These are phyloP conservation scores for Rubus parviflorus DNA, from an alignment of 306 rosid species.

Conservation along the genomic window DNA sequence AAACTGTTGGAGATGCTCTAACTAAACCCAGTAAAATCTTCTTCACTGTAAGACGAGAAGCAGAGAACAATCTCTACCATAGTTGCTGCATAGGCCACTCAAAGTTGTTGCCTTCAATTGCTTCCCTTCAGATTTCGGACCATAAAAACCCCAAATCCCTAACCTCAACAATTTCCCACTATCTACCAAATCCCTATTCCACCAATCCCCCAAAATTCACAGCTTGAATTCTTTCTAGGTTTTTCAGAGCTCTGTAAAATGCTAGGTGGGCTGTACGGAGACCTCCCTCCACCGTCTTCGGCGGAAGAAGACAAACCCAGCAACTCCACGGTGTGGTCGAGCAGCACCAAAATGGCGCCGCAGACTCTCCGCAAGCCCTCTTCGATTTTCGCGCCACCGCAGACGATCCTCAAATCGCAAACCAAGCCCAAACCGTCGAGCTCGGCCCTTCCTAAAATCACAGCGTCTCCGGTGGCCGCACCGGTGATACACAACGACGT, in stretches of 20 bases:
- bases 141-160: background rate
- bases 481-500: conserved; percentile 32
- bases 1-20: no score
- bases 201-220: background rate
- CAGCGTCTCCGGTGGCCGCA: conserved; percentile 9
- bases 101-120: no score
- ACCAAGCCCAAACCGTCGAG: conserved; percentile 48
- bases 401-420: conserved; percentile 57
- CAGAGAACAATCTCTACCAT: no score
- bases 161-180: no score
- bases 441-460: conserved; percentile 24
- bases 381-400: conserved; percentile 68
- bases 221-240: background rate
- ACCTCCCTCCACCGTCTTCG: conserved; percentile 95
- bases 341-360: conserved; percentile 96
- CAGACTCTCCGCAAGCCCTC: conserved; percentile 86
- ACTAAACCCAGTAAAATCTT: no score
- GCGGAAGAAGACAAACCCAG: conserved; percentile 85
- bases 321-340: conserved; percentile 83
- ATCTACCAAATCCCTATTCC: no score
- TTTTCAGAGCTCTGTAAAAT: conserved; percentile 20
- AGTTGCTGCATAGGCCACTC: no score
- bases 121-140: no score
- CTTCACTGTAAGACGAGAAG: no score
- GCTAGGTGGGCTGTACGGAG: conserved; percentile 96